Evolutionary conservation across 805 yeast species (phyloP), one percentile per base, ranked within the genome.

Genomic region (Hanseniaspora taiwanica): DNA sequence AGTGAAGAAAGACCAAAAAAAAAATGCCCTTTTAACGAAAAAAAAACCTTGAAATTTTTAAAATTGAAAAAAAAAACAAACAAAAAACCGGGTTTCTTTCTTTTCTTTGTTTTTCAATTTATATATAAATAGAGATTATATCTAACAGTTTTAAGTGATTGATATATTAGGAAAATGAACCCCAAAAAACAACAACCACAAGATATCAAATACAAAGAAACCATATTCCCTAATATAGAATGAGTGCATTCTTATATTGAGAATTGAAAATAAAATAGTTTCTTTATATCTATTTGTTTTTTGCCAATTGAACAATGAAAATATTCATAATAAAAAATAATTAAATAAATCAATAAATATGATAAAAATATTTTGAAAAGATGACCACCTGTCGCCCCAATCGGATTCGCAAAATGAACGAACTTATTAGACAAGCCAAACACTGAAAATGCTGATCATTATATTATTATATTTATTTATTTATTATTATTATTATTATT

Each of bases 341-440:
- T 6, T 4, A 29, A n/a, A 16, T 4, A n/a, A n/a, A 29, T 29
- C 18, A 14, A n/a, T 29, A 29, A 16, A 29, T 8, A 12, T 13
- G n/a, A 9, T 9, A 4, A 4, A 23, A 40, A 23, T 18, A 29
- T n/a, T 29, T 41, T 37, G 38, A 41, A 19, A 41, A 53, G 64
- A 56, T 57, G 63, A 58, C 60, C 47, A 43, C 64, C 54, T 59
- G 64, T 59, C 64, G 64, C 64, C 64, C 64, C 64, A 59, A 54
- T 54, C 64, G 64, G 63, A 58, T 43, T 48, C 48, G 49, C 45
- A 46, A 45, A 36, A 50, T 46, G 47, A 50, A 40, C 46, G 52
- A 51, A 40, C 53, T 56, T 29, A 51, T 44, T 43, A 44, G 44
- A 42, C 46, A 48, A 56, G 62, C 62, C 62, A 58, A 58, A 59